These are phyloP conservation scores for Aspergillus ochraceus DNA, from an alignment of 2,329 filamentous ascomycete genomes.

Conservation along the genomic window DNA sequence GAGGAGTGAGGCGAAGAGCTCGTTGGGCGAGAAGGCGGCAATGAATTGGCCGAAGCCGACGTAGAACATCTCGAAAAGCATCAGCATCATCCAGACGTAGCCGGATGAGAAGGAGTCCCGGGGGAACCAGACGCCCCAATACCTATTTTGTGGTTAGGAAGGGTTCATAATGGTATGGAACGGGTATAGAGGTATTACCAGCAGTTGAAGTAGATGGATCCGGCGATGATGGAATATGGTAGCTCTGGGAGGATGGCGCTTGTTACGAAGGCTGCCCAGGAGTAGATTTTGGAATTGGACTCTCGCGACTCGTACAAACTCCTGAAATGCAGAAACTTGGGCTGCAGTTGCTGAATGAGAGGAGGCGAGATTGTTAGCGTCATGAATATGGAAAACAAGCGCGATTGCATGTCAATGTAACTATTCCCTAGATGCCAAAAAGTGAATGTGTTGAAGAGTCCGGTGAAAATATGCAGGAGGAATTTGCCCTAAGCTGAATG, in stretches of 20 bases:
- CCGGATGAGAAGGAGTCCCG: conserved; percentile 59
- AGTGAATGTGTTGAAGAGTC: conserved; percentile 69
- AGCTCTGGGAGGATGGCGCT: conserved; percentile 68
- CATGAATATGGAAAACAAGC: conserved; percentile 76
- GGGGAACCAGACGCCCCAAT: conserved; percentile 56
- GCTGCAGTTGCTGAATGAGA: conserved; percentile 75
- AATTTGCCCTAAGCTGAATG: conserved; percentile 53
- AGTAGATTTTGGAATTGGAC: conserved; percentile 76
- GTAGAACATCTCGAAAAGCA: conserved; percentile 68
- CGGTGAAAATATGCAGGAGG: conserved; percentile 61
- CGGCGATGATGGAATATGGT: conserved; percentile 67
- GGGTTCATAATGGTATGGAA: background rate
- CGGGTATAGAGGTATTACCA: conserved; percentile 47
- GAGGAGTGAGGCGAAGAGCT: conserved; percentile 64
- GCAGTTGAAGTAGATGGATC: conserved; percentile 63
- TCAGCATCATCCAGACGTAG: conserved; percentile 63
- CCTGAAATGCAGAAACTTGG: conserved; percentile 66
- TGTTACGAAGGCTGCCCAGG: conserved; percentile 69
- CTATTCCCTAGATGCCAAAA: conserved; percentile 64
- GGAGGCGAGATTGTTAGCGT: conserved; percentile 72
- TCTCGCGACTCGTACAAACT: conserved; percentile 71
- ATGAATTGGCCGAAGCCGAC: conserved; percentile 67
- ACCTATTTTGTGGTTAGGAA: conserved; percentile 36
- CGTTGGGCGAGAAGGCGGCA: conserved; percentile 66
- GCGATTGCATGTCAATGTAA: conserved; percentile 65